Evolutionary conservation across 768 basidiomycete species (phyloP).

Genomic region (Agrocybe pediades): DNA sequence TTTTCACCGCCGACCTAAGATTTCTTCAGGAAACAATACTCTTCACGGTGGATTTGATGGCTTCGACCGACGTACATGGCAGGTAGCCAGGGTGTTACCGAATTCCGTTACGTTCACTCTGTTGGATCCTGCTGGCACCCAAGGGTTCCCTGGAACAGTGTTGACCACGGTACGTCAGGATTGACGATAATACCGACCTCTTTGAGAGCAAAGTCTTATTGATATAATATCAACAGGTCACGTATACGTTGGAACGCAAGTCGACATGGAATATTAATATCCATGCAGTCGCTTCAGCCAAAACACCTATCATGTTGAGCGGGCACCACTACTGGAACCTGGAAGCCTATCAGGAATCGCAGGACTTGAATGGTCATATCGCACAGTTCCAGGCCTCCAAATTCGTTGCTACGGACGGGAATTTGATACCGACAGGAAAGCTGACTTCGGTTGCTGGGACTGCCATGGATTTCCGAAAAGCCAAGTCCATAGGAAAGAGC

Average conservation of each 20-base stretch:
- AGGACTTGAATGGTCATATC: conserved; percentile 37
- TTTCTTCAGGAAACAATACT: conserved; percentile 37
- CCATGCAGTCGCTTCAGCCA: conserved; percentile 32
- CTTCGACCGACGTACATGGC: conserved; percentile 47
- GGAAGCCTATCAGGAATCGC: conserved; percentile 42
- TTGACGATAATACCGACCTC: not conserved
- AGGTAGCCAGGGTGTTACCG: conserved; percentile 27
- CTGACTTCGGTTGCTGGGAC: conserved; percentile 36
- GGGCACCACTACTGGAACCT: conserved; percentile 48
- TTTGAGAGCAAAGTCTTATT: not conserved
- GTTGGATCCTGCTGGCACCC: conserved; percentile 40
- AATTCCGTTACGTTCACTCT: conserved; percentile 44
- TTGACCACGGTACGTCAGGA: conserved; percentile 26
- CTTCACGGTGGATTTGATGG: conserved; percentile 50
- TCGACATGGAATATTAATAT: conserved; percentile 41
- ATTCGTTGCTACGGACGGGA: conserved; percentile 40
- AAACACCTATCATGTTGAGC: conserved; percentile 47
- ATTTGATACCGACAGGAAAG: conserved; percentile 43
- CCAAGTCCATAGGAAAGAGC: conserved; percentile 38
- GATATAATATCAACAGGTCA: conserved; percentile 20
- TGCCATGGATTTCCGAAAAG: conserved; percentile 43
- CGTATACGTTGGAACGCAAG: conserved; percentile 35
- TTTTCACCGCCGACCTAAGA: not conserved
- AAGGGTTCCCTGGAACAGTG: conserved; percentile 52
- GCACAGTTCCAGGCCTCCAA: conserved; percentile 38